phyloP scores from a whole-genome alignment of 176 grass and related monocot species.

The Eleusine indica region DNA sequence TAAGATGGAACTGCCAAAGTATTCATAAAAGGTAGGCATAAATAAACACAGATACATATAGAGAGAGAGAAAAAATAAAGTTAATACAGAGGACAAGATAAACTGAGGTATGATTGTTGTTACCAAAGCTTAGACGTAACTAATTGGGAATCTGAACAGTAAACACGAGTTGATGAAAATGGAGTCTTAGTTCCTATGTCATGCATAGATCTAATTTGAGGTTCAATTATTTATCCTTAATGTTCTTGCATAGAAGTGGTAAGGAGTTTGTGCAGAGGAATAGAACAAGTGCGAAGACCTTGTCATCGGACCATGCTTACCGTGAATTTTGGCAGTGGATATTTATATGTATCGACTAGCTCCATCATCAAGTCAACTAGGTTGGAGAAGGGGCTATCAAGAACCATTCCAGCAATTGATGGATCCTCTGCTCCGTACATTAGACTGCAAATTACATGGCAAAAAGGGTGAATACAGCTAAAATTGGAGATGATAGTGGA shows the following conservation, averaged over 20 bases:
- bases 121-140: neutral
- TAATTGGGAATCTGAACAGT: neutral
- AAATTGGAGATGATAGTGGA: constrained; percentile 10
- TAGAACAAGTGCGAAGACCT: neutral
- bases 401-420: constrained; percentile 99
- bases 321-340: constrained; percentile 98
- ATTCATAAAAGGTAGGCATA: constrained; percentile 15
- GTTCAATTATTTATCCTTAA: constrained; percentile 4
- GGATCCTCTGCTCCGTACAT: constrained; percentile 99
- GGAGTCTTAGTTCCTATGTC: neutral
- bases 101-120: constrained; percentile 9
- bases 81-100: constrained; percentile 10
- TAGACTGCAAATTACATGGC: constrained; percentile 59
- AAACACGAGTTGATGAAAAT: constrained; percentile 2
- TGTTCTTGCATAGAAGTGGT: constrained; percentile 2
- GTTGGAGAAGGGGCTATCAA: constrained; percentile 99
- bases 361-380: constrained; percentile 99
- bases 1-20: constrained; percentile 25
- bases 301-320: constrained; percentile 49
- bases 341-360: constrained; percentile 99
- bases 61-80: neutral
- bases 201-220: constrained; percentile 16
- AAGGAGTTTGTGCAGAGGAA: constrained; percentile 8
- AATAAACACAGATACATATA: neutral
- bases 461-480: constrained; percentile 15